Conservation (phyloP, 2,329 filamentous ascomycete genomes). For the Gremmenia infestans region DNA sequence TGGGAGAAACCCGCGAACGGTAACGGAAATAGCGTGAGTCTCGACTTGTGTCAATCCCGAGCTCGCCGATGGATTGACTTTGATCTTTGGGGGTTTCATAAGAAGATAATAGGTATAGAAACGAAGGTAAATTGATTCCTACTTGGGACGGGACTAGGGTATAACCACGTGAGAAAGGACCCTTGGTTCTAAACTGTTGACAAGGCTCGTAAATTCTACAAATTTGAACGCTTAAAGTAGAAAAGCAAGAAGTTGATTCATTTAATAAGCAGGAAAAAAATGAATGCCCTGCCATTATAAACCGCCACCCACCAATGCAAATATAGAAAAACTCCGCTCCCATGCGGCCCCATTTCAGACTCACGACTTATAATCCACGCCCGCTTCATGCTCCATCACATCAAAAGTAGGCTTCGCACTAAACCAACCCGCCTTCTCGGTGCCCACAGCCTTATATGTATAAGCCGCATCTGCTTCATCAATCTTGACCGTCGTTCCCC, state of each 20-base stretch:
- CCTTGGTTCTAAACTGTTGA: too few relatives aligned
- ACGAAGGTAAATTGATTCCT: too few relatives aligned
- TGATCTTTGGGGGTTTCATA: too few relatives aligned
- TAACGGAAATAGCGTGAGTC: not conserved
- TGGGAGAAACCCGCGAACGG: not conserved
- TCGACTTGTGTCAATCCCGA: too few relatives aligned
- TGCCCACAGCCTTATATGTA: conserved; percentile 63
- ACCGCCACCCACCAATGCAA: not conserved
- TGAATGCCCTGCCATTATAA: not conserved
- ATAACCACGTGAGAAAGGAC: too few relatives aligned
- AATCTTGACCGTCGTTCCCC: conserved; percentile 61
- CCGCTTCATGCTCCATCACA: conserved; percentile 54
- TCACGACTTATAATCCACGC: conserved; percentile 29
- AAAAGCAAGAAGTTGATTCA: too few relatives aligned
- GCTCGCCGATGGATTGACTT: too few relatives aligned
- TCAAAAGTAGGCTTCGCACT: conserved; percentile 68
- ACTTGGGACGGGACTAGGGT: too few relatives aligned
- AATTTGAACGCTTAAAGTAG: too few relatives aligned
- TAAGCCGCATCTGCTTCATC: conserved; percentile 61
- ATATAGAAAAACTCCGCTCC: not conserved
- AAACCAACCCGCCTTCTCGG: conserved; percentile 60
- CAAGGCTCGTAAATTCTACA: too few relatives aligned
- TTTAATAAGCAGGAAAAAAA: not conserved
- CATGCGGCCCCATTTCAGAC: not conserved
- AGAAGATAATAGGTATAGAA: too few relatives aligned